Conservation (phyloP, 257 asterid species). For the Gentiana macrophylla region DNA sequence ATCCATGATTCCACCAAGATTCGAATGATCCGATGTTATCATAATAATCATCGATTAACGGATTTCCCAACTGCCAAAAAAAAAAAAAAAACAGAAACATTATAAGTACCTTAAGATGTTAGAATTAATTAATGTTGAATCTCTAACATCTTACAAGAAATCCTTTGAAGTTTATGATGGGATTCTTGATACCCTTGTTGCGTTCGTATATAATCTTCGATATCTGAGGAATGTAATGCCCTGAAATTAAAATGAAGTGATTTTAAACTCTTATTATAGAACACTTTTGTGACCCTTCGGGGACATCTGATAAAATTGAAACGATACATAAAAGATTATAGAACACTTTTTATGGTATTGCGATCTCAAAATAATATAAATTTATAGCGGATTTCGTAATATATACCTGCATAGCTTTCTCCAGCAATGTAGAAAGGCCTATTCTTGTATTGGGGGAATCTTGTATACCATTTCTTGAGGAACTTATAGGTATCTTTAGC, state of each 20-base stretch:
- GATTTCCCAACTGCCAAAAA: slow-evolving; percentile 41
- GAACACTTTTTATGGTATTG: too few relatives aligned
- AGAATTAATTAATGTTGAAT: too few relatives aligned
- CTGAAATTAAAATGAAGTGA: slow-evolving; percentile 11
- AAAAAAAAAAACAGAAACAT: too few relatives aligned
- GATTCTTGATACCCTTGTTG: slow-evolving; percentile 28
- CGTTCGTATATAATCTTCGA: slow-evolving; percentile 33
- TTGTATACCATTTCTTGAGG: slow-evolving; percentile 38
- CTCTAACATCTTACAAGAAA: slow-evolving; percentile 28
- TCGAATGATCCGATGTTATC: slow-evolving; percentile 48
- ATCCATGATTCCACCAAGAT: slow-evolving; percentile 53
- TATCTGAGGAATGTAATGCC: slow-evolving; percentile 55
- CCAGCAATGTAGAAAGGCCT: slow-evolving; percentile 52
- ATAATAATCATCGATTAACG: slow-evolving; percentile 32
- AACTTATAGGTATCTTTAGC: slow-evolving; percentile 47
- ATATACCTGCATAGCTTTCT: slow-evolving; percentile 61
- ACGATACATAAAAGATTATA: too few relatives aligned
- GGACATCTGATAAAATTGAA: too few relatives aligned
- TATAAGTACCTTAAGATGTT: too few relatives aligned
- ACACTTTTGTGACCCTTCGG: too few relatives aligned
- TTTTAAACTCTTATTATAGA: too few relatives aligned
- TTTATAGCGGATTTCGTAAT: neutral
- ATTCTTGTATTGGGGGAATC: slow-evolving; percentile 48
- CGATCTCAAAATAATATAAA: too few relatives aligned
- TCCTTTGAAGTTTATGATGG: slow-evolving; percentile 50